Conservation (phyloP, 768 basidiomycete species). For the Kwoniella europaea region DNA sequence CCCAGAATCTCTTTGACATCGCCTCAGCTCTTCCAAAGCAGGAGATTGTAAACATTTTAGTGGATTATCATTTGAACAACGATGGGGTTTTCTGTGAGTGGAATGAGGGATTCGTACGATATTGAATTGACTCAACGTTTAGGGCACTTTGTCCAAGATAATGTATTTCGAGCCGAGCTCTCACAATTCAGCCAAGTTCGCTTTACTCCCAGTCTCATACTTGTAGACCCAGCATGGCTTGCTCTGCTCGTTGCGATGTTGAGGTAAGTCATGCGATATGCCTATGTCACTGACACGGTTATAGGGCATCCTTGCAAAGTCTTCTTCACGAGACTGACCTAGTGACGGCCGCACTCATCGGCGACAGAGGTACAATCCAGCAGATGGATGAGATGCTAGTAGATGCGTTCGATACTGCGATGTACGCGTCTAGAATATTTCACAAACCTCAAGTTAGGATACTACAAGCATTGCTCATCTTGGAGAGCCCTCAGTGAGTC, state of each 20-base stretch:
- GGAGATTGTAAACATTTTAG: neutral
- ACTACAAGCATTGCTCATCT: conserved; percentile 10
- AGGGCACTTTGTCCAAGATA: conserved; percentile 20
- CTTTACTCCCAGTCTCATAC: neutral
- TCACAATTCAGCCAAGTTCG: conserved; percentile 8
- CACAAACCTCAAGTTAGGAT: conserved; percentile 17
- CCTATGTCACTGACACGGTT: neutral
- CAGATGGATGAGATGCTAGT: neutral
- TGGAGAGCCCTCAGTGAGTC: conserved; percentile 12
- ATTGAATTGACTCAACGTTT: neutral
- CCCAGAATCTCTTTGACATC: conserved; percentile 1
- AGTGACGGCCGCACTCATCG: neutral
- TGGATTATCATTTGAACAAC: conserved; percentile 10
- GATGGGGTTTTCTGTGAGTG: conserved; percentile 15
- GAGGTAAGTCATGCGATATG: neutral
- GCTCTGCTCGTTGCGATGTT: conserved; percentile 13
- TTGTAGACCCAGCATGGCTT: conserved; percentile 20
- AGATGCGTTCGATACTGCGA: conserved; percentile 3
- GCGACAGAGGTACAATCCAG: neutral
- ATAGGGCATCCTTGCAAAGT: conserved; percentile 1
- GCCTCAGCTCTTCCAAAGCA: neutral
- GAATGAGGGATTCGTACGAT: no score
- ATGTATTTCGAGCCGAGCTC: conserved; percentile 7
- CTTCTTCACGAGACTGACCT: neutral
- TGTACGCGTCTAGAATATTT: neutral